These are phyloP conservation scores for Fomes fomentarius DNA, from an alignment of 1,284 basidiomycete species.

Conservation along the genomic window DNA sequence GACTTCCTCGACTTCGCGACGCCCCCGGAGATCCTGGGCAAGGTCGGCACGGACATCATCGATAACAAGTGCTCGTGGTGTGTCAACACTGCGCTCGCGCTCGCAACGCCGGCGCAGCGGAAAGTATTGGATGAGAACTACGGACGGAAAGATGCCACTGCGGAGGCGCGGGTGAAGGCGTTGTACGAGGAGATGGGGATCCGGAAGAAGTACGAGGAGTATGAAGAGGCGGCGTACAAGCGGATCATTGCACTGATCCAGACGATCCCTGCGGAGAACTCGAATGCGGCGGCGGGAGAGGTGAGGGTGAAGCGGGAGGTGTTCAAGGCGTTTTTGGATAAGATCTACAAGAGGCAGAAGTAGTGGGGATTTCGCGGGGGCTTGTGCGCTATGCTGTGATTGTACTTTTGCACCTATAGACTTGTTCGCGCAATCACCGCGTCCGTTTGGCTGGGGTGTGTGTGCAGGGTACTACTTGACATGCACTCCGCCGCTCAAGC, in stretches of 20 bases:
- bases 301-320: slow-evolving; percentile 78
- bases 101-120: slow-evolving; percentile 59
- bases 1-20: slow-evolving; percentile 96
- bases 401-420: no score
- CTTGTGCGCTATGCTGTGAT: no score
- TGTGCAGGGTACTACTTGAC: no score
- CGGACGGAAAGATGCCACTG: slow-evolving; percentile 76
- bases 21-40: slow-evolving; percentile 91
- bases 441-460: no score
- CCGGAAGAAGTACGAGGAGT: slow-evolving; percentile 69
- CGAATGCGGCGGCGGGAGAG: slow-evolving; percentile 30
- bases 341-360: slow-evolving; percentile 90
- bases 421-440: no score
- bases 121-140: slow-evolving; percentile 79
- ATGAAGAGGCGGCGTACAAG: slow-evolving; percentile 80
- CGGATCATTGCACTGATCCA: slow-evolving; percentile 71
- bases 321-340: slow-evolving; percentile 84
- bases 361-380: slow-evolving; percentile 31
- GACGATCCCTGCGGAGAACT: slow-evolving; percentile 65
- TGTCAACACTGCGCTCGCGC: slow-evolving; percentile 85
- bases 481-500: no score
- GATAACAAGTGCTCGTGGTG: slow-evolving; percentile 99
- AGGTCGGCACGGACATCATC: slow-evolving; percentile 97
- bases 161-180: slow-evolving; percentile 74
- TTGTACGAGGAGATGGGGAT: slow-evolving; percentile 80